A percentile compares a stretch with the other conserved stretches of the same genome.
phyloP scores from a whole-genome alignment of 2,329 filamentous ascomycete genomes.

The Neoascochyta sp. region DNA sequence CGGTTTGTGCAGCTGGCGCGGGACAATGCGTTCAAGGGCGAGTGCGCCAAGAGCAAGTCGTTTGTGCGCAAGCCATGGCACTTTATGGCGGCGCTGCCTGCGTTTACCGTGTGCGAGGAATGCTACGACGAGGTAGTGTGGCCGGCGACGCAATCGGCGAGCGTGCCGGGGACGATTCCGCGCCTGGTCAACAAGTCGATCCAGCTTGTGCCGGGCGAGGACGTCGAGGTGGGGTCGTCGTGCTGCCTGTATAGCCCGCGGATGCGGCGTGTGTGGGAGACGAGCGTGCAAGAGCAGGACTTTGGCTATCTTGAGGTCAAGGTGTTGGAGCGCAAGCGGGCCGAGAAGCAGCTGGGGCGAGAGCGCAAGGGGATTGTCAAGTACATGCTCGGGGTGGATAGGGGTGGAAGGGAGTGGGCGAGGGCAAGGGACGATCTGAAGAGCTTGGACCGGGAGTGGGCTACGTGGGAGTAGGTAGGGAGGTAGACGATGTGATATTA shows the following conservation, averaged over 20 bases:
- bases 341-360: slow-evolving; percentile 44
- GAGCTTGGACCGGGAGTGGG: slow-evolving; percentile 29
- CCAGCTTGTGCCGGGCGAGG: slow-evolving; percentile 53
- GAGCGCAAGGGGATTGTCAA: slow-evolving; percentile 34
- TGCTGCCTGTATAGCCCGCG: slow-evolving; percentile 79
- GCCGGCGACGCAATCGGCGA: slow-evolving; percentile 58
- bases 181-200: slow-evolving; percentile 51
- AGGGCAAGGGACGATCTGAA: slow-evolving; percentile 23
- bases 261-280: slow-evolving; percentile 71
- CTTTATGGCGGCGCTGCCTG: slow-evolving; percentile 67
- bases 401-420: slow-evolving; percentile 22
- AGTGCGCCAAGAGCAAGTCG: slow-evolving; percentile 64
- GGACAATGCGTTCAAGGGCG: slow-evolving; percentile 39
- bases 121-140: slow-evolving; percentile 80
- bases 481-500: too few relatives aligned
- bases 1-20: slow-evolving; percentile 63
- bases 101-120: slow-evolving; percentile 81
- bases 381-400: slow-evolving; percentile 22
- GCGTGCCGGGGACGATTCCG: slow-evolving; percentile 42
- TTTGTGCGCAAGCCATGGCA: slow-evolving; percentile 69
- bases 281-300: slow-evolving; percentile 65
- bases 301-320: slow-evolving; percentile 60
- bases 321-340: slow-evolving; percentile 50
- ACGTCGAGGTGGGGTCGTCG: slow-evolving; percentile 41
- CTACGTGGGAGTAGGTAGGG: slow-evolving; percentile 27